These are phyloP conservation scores for Acacia confusa DNA, from an alignment of 306 rosid species.

Conservation along the genomic window DNA sequence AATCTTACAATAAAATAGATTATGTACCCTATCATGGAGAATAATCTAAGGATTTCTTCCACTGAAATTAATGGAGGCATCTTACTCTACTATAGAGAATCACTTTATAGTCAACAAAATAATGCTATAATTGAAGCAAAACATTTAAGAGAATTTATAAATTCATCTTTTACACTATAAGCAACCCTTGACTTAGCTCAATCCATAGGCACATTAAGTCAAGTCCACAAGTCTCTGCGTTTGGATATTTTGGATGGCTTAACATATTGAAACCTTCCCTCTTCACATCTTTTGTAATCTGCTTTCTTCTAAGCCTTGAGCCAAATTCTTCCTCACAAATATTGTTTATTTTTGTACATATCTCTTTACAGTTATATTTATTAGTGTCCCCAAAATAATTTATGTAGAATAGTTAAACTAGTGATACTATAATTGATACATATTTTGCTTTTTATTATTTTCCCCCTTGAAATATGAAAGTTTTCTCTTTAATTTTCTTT, in stretches of 20 bases:
- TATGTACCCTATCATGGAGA: no score
- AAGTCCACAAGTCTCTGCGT: conserved; percentile 21
- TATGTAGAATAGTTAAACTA: conserved; percentile 11
- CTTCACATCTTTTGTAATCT: not conserved
- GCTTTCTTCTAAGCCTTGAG: not conserved
- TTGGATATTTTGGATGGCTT: conserved; percentile 73
- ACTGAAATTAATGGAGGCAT: no score
- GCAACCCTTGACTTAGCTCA: no score
- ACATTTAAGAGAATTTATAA: no score
- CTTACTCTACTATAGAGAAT: no score
- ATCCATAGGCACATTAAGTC: no score
- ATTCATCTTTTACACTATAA: no score
- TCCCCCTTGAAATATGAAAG: no score
- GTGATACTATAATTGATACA: not conserved
- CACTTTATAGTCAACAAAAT: no score
- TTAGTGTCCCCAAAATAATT: not conserved
- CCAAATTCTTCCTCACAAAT: not conserved
- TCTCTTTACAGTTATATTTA: conserved; percentile 1
- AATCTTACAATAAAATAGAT: no score
- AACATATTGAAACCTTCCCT: conserved; percentile 20
- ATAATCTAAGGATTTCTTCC: no score
- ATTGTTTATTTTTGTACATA: conserved; percentile 24
- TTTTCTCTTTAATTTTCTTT: not conserved
- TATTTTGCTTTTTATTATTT: not conserved
- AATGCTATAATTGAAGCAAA: no score